phyloP scores from a whole-genome alignment of 1,139 yeast genomes.

The Candida sp. region DNA sequence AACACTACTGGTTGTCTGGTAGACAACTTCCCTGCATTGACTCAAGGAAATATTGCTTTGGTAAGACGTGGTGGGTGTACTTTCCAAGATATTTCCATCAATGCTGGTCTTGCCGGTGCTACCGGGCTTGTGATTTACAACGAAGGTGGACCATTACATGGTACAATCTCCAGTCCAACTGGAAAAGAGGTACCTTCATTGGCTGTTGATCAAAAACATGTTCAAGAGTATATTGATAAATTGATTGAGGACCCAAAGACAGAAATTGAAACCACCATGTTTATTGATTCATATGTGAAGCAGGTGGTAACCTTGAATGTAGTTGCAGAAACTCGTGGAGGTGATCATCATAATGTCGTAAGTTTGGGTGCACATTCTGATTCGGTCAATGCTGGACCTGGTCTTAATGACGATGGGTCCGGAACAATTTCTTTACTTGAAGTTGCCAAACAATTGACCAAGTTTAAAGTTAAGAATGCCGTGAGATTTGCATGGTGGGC shows the following conservation, averaged over 20 bases:
- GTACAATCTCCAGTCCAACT: slow-evolving; percentile 75
- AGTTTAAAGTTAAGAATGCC: slow-evolving; percentile 75
- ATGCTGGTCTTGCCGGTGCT: slow-evolving; percentile 81
- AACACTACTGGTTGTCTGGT: slow-evolving; percentile 64
- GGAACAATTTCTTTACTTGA: slow-evolving; percentile 84
- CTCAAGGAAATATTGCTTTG: slow-evolving; percentile 57
- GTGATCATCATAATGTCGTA: slow-evolving; percentile 84
- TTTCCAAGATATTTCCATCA: slow-evolving; percentile 70
- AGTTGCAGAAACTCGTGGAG: slow-evolving; percentile 78
- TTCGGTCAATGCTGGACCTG: slow-evolving; percentile 89
- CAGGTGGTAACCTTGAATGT: slow-evolving; percentile 69
- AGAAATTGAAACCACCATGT: slow-evolving; percentile 43
- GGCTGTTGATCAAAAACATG: slow-evolving; percentile 58
- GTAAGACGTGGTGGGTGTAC: slow-evolving; percentile 81
- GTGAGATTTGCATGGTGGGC: slow-evolving; percentile 99
- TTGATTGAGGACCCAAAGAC: slow-evolving; percentile 26
- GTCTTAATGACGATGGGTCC: slow-evolving; percentile 92
- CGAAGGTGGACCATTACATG: slow-evolving; percentile 58
- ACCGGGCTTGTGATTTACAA: slow-evolving; percentile 75
- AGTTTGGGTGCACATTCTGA: slow-evolving; percentile 93
- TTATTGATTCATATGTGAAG: slow-evolving; percentile 64
- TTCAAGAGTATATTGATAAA: slow-evolving; percentile 41
- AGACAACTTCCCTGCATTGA: slow-evolving; percentile 53
- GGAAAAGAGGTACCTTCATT: slow-evolving; percentile 71
- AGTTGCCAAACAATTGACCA: slow-evolving; percentile 76